Conservation (phyloP, 2,329 filamentous ascomycete genomes). For the Nakataea oryzae region DNA sequence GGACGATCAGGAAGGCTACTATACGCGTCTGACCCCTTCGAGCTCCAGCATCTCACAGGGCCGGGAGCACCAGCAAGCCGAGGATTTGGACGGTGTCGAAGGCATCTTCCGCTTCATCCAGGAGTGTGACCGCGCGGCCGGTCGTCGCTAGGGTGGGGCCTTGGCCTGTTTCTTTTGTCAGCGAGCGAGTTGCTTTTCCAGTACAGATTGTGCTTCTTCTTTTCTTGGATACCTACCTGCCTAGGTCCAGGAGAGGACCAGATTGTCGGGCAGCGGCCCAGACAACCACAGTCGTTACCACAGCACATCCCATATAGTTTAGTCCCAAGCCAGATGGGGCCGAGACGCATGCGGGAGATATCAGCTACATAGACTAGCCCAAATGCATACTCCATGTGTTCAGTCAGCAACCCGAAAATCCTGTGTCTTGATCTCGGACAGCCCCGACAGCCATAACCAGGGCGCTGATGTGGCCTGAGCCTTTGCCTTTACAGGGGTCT, state of each 20-base stretch:
- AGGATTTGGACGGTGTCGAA: constrained; percentile 43
- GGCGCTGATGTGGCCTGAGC: neutral
- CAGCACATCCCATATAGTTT: neutral
- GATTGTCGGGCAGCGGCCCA: neutral
- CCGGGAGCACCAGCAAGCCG: constrained; percentile 24
- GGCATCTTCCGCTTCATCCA: constrained; percentile 49
- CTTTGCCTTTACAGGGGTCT: neutral
- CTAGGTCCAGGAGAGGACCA: too few relatives aligned
- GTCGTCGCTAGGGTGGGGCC: neutral
- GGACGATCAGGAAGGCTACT: constrained; percentile 35
- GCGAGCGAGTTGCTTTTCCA: neutral
- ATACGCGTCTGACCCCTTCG: constrained; percentile 16
- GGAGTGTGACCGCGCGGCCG: constrained; percentile 37
- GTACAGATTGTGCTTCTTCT: neutral
- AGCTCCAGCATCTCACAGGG: neutral
- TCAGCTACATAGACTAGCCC: neutral
- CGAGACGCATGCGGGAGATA: neutral
- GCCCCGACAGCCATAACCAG: neutral
- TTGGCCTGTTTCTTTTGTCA: constrained; percentile 2
- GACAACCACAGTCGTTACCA: neutral
- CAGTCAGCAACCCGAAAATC: neutral
- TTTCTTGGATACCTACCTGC: neutral
- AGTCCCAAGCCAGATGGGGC: neutral
- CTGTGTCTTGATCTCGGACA: neutral
- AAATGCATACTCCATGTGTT: too few relatives aligned